Evolutionary conservation across 257 asterid species (phyloP), one percentile per base, ranked within the genome.

Genomic region (Solanum etuberosum): DNA sequence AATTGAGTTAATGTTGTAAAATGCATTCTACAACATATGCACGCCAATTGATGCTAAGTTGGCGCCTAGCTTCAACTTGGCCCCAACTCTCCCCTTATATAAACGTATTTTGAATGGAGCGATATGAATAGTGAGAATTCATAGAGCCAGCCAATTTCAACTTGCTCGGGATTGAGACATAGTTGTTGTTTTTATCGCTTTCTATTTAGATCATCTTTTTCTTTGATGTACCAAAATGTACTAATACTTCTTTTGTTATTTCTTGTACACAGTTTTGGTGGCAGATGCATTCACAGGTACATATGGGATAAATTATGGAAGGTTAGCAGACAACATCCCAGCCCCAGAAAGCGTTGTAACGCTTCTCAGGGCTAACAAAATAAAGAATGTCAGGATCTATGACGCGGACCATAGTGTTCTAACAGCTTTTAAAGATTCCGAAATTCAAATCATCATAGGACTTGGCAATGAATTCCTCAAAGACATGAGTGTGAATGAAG

Each of bases 301-400:
- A 0, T 95, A 92, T 27, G 99, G 98, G 34, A 92, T 96, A 37
- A 96, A 96, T 86, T 96, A 96, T 40, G 99, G 98, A 13, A 89
- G 92, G 74, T 81, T 96, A 85, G 94, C 98, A 1, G 95, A 94
- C 91, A 93, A 96, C 77, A 91, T 96, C 85, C 98, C 98, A 0
- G 84, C 94, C 11, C 98, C 99, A 0, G 98, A 93, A 85, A 91
- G 92, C 6, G 99, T 96, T 0, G 98, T 92, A n/a, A 92, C 95
- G 7, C 98, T 96, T 31, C 94, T 96, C 11, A 92, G 90, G 85
- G 94, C 94, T 1, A 92, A 93, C 61, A 93, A 91, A 89, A 93
- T 96, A 77, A 93, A 91, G 74, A 96, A 96, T 91, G 85, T 92
- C 86, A 86, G 99, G 38, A 94, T 96, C 51, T 96, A 95, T 38